Evolutionary conservation across 2,329 filamentous ascomycete species (phyloP).

Genomic region (Microcyclospora tardicrescens): DNA sequence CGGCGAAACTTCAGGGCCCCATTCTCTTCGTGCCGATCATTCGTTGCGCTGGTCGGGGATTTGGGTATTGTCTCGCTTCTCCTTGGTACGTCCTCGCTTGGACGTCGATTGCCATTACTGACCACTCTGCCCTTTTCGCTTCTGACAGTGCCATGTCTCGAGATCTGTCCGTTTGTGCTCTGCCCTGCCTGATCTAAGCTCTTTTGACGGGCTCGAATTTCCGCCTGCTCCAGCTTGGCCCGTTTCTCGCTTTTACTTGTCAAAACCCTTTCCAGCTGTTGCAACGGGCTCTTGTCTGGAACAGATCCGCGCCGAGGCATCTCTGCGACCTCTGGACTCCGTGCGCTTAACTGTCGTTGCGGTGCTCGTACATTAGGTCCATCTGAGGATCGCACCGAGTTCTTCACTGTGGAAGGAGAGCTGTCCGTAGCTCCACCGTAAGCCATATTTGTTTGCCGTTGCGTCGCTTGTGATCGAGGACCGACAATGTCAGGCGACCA

Average conservation of each 20-base stretch:
- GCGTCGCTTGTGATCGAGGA: not conserved
- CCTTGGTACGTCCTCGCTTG: constrained; percentile 2
- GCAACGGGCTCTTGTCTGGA: constrained; percentile 75
- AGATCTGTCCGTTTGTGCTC: constrained; percentile 4
- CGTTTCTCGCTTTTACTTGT: constrained; percentile 92
- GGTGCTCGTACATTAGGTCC: no score
- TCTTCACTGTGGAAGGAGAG: no score
- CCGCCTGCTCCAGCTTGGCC: constrained; percentile 70
- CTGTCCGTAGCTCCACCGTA: no score
- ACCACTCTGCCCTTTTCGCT: constrained; percentile 15
- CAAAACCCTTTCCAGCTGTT: constrained; percentile 82
- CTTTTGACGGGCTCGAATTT: constrained; percentile 55
- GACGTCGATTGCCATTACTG: constrained; percentile 11
- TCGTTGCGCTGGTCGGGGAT: constrained; percentile 1
- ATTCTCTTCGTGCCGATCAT: not conserved
- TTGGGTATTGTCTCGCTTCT: not conserved
- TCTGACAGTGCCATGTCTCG: constrained; percentile 10
- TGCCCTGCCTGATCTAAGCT: constrained; percentile 4
- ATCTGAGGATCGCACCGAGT: no score
- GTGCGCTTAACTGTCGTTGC: no score
- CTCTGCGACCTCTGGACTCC: constrained; percentile 1
- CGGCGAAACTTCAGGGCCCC: constrained; percentile 4
- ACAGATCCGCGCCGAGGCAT: constrained; percentile 43
- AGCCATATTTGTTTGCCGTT: no score
- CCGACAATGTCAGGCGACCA: constrained; percentile 5